A percentile compares a stretch with the other conserved stretches of the same genome.
Conservation (phyloP, 306 rosid species). For the Citrullus mucosospermus region DNA sequence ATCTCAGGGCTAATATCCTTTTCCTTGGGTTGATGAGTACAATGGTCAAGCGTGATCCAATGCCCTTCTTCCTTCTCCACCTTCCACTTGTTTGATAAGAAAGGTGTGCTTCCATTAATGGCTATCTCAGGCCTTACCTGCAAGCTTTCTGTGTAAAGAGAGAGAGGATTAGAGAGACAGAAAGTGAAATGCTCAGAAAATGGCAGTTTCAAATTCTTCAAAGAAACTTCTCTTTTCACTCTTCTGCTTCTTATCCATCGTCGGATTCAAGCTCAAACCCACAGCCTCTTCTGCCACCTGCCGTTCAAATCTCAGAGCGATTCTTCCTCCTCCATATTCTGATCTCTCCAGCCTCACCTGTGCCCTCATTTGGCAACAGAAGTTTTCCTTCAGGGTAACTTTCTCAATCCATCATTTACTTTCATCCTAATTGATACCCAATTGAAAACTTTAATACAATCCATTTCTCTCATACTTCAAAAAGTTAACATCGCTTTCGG, state of each 20-base stretch:
- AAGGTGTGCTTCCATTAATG: not conserved
- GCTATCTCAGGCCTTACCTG: not conserved
- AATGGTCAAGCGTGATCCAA: not conserved
- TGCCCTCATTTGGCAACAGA: not conserved
- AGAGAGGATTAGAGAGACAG: not conserved
- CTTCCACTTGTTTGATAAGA: not conserved
- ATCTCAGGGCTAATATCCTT: not conserved
- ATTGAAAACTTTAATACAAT: not conserved
- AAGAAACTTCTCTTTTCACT: not conserved
- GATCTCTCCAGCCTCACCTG: conserved; percentile 2
- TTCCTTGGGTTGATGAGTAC: not conserved
- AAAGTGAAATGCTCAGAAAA: not conserved
- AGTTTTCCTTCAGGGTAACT: not conserved
- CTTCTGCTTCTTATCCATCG: not conserved
- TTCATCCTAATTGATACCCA: not conserved
- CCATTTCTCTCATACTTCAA: not conserved
- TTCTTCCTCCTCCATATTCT: conserved; percentile 3
- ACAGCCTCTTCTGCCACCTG: not conserved
- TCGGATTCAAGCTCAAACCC: not conserved
- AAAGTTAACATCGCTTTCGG: not conserved
- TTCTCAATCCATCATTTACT: not conserved
- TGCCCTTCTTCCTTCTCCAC: not conserved
- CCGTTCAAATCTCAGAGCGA: not conserved
- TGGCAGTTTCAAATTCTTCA: not conserved
- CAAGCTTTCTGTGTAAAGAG: not conserved